Evolutionary conservation across 139 green algal species (phyloP).

Genomic region (Tetradesmus obliquus): DNA sequence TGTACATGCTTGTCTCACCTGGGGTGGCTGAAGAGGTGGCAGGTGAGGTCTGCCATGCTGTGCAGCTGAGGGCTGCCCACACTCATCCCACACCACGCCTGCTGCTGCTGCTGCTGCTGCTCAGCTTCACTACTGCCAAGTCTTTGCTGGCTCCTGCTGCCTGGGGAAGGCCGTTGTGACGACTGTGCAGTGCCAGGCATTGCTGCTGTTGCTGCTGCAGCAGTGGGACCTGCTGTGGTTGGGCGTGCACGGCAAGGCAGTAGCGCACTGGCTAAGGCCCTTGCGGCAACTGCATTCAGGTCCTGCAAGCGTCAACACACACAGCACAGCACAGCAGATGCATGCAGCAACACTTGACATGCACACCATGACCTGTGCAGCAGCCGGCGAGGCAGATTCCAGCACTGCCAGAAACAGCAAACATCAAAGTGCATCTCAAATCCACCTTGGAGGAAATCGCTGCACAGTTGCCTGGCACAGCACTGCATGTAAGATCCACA

Average conservation of each 20-base stretch:
- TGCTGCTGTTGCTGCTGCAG: background rate
- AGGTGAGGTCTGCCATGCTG: conserved; percentile 65
- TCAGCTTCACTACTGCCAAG: background rate
- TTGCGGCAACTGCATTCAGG: conserved; percentile 79
- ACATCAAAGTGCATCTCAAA: too few species aligned
- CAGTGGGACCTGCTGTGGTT: background rate
- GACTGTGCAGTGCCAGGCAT: background rate
- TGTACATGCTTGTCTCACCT: conserved; percentile 43
- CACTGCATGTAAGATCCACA: too few species aligned
- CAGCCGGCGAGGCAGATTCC: too few species aligned
- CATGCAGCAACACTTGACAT: background rate
- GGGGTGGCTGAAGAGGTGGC: conserved; percentile 76
- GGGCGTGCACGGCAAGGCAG: conserved; percentile 57
- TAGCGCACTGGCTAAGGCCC: conserved; percentile 62
- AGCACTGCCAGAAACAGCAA: too few species aligned
- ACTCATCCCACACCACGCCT: background rate
- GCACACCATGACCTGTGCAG: too few species aligned
- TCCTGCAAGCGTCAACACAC: conserved; percentile 59
- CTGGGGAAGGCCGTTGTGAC: background rate
- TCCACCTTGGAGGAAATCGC: too few species aligned
- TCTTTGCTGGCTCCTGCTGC: background rate
- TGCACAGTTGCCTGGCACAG: too few species aligned
- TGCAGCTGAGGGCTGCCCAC: conserved; percentile 13
- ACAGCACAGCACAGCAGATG: background rate
- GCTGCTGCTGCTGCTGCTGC: conserved; percentile 24